A percentile compares a stretch with the other conserved stretches of the same genome.
phyloP scores from a whole-genome alignment of 2,329 filamentous ascomycete species.

The Botrytis aclada region DNA sequence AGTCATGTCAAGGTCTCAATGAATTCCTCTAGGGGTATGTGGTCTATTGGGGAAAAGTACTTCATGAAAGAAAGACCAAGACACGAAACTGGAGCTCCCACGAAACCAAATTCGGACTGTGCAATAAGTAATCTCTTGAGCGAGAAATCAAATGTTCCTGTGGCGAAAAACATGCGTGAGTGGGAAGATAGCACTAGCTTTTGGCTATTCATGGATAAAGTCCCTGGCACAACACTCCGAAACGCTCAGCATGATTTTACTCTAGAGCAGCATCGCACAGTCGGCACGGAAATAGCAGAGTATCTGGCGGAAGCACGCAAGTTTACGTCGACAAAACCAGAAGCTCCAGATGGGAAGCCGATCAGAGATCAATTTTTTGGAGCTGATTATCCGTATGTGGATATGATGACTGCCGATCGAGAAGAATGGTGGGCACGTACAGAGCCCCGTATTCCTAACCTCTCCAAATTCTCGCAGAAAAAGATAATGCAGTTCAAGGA shows the following conservation, averaged over 20 bases:
- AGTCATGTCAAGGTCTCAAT: slow-evolving; percentile 8
- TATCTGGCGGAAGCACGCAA: slow-evolving; percentile 2
- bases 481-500: not conserved
- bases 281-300: not conserved
- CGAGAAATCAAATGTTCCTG: not conserved
- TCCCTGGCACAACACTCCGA: not conserved
- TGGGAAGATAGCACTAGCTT: not conserved
- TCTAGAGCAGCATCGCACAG: not conserved
- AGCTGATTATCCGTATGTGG: accelerated
- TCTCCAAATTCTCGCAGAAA: too few relatives aligned
- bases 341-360: not conserved
- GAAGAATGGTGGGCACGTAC: slow-evolving; percentile 8
- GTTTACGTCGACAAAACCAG: slow-evolving; percentile 7
- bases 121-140: not conserved
- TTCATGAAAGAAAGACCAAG: not conserved
- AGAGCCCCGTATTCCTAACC: not conserved
- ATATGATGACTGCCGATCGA: not conserved
- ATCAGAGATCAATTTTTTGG: not conserved
- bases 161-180: not conserved
- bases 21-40: not conserved
- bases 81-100: accelerated
- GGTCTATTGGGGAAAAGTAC: not conserved
- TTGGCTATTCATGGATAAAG: not conserved
- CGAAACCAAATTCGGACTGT: not conserved
- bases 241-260: accelerated